These are phyloP conservation scores for Lophium mytilinum DNA, from an alignment of 495 filamentous ascomycete genomes.

Conservation along the genomic window DNA sequence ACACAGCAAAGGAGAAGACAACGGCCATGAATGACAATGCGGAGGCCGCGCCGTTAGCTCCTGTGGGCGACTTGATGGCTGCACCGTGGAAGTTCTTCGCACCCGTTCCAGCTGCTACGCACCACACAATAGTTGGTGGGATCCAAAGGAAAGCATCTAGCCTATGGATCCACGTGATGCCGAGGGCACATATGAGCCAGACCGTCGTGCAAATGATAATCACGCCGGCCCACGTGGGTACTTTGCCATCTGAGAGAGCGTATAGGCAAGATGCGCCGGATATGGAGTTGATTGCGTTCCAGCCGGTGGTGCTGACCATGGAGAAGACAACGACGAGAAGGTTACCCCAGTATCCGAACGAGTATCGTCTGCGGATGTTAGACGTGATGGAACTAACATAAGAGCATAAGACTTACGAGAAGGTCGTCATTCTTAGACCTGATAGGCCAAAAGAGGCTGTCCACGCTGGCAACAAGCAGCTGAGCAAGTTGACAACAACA, in stretches of 20 bases:
- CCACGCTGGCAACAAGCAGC: constrained; percentile 34
- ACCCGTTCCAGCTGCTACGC: constrained; percentile 34
- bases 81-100: constrained; percentile 27
- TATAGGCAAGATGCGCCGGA: constrained; percentile 14
- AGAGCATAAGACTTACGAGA: constrained; percentile 25
- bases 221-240: constrained; percentile 17
- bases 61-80: constrained; percentile 20
- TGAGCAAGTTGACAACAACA: constrained; percentile 20
- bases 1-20: constrained; percentile 21
- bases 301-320: constrained; percentile 21
- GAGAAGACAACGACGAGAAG: constrained; percentile 21
- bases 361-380: constrained; percentile 7
- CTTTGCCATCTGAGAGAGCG: constrained; percentile 16
- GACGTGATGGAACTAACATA: neutral
- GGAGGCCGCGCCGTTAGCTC: constrained; percentile 17
- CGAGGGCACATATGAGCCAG: constrained; percentile 21
- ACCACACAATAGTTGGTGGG: constrained; percentile 36
- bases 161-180: constrained; percentile 21
- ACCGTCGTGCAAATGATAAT: constrained; percentile 22
- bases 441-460: constrained; percentile 35
- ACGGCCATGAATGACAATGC: constrained; percentile 20
- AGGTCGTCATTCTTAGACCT: constrained; percentile 37
- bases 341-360: constrained; percentile 23
- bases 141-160: constrained; percentile 34
- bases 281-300: constrained; percentile 23